phyloP scores from a whole-genome alignment of 2,329 filamentous ascomycete genomes.

The Phaeosphaeriaceae sp. region DNA sequence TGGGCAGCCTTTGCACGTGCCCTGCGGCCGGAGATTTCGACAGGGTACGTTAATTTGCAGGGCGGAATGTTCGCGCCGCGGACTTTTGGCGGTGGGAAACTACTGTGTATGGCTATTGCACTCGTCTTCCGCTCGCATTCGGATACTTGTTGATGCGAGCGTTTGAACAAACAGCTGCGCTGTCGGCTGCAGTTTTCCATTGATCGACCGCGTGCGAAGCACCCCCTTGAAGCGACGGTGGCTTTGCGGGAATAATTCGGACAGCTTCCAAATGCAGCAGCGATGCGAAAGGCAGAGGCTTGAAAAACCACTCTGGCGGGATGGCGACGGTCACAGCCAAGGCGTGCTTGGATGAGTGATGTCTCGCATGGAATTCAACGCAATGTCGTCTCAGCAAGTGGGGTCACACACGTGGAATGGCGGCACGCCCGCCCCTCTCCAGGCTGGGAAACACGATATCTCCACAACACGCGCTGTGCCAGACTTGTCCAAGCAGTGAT shows the following conservation, averaged over 20 bases:
- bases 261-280: constrained; percentile 16
- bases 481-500: constrained; percentile 18
- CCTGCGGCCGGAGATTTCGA: constrained; percentile 20
- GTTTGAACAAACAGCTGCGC: constrained; percentile 5
- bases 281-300: constrained; percentile 21
- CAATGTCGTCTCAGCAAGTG: constrained; percentile 23
- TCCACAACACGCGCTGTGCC: constrained; percentile 10
- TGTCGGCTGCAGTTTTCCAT: not conserved
- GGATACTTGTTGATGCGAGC: constrained; percentile 2
- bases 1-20: constrained; percentile 19
- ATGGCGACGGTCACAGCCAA: constrained; percentile 26
- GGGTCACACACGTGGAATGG: constrained; percentile 35
- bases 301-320: constrained; percentile 32
- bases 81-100: constrained; percentile 2
- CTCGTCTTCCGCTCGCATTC: not conserved
- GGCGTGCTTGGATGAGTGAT: constrained; percentile 31
- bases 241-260: constrained; percentile 11
- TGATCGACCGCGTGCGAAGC: not conserved
- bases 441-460: constrained; percentile 20
- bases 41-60: constrained; percentile 9
- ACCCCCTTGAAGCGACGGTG: not conserved
- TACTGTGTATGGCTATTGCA: not conserved
- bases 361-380: constrained; percentile 41
- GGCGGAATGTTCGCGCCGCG: constrained; percentile 15
- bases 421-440: constrained; percentile 18